Evolutionary conservation across 2,329 filamentous ascomycete genomes (phyloP).

Genomic region (Raffaelea arxii): DNA sequence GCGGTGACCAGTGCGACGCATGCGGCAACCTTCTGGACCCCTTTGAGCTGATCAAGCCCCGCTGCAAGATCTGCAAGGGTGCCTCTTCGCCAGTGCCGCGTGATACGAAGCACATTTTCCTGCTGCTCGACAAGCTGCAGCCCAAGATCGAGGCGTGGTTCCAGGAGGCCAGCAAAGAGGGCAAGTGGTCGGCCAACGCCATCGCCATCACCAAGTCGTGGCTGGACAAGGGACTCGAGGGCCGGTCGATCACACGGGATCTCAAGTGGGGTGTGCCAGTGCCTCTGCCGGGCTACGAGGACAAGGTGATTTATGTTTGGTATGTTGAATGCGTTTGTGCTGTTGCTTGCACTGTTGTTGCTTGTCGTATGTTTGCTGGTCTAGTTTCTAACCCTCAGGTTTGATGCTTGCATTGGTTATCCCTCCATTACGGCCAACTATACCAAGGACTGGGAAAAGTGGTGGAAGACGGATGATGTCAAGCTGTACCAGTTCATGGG

Average conservation of each 20-base stretch:
- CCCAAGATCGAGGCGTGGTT: constrained; percentile 71
- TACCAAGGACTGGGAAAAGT: constrained; percentile 74
- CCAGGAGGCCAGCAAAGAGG: constrained; percentile 60
- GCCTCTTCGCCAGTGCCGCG: constrained; percentile 68
- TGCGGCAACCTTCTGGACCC: constrained; percentile 65
- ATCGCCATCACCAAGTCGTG: constrained; percentile 69
- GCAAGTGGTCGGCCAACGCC: constrained; percentile 67
- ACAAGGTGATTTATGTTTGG: constrained; percentile 74
- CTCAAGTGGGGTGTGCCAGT: constrained; percentile 74
- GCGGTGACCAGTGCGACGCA: constrained; percentile 55
- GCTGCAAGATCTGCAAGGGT: constrained; percentile 96
- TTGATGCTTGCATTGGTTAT: constrained; percentile 82
- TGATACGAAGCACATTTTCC: constrained; percentile 82
- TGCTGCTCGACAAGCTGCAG: constrained; percentile 78
- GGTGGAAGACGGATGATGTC: constrained; percentile 88
- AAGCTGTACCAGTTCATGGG: constrained; percentile 92
- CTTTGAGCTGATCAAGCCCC: constrained; percentile 68
- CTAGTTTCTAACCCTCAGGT: not conserved
- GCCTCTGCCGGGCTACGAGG: constrained; percentile 40
- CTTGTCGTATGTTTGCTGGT: not conserved
- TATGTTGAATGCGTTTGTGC: not conserved
- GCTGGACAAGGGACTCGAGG: constrained; percentile 75
- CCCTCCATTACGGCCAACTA: constrained; percentile 91
- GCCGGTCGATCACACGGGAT: constrained; percentile 84
- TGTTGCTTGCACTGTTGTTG: not conserved